Conservation (phyloP, 345 rosid genomes). For the Citropsis articulata region DNA sequence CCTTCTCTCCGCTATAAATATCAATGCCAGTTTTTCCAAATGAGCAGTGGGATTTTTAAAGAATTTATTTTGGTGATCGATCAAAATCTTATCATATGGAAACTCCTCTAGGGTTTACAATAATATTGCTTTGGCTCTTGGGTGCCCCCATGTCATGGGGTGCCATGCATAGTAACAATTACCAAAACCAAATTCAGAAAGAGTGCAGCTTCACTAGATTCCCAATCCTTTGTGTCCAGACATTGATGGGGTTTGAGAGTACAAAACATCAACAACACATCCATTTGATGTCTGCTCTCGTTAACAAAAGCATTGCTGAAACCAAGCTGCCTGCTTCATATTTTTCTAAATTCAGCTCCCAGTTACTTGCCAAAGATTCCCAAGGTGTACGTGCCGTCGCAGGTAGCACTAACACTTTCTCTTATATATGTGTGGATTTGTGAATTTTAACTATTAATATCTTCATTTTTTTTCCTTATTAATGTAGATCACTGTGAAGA, state of each 20-base stretch:
- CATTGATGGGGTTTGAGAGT: conserved; percentile 28
- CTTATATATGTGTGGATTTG: background rate
- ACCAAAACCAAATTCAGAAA: conserved; percentile 29
- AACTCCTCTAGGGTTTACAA: background rate
- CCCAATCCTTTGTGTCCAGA: conserved; percentile 60
- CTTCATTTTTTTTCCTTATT: background rate
- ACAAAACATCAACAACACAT: conserved; percentile 10
- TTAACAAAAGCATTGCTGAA: conserved; percentile 60
- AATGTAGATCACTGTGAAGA: conserved; percentile 50
- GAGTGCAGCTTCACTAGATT: conserved; percentile 53
- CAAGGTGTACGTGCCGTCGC: conserved; percentile 25
- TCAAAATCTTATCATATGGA: background rate
- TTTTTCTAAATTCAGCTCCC: conserved; percentile 29
- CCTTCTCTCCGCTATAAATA: conserved; percentile 30
- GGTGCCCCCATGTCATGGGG: conserved; percentile 17
- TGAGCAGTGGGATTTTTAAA: background rate
- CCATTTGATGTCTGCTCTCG: conserved; percentile 44
- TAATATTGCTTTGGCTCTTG: conserved; percentile 25
- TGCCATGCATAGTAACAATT: conserved; percentile 1
- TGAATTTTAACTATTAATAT: background rate
- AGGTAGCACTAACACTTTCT: conserved; percentile 27
- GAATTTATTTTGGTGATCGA: background rate
- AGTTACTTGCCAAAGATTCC: conserved; percentile 18
- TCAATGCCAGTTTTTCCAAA: background rate
- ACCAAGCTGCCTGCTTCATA: conserved; percentile 32